Conservation (phyloP, 2,329 filamentous ascomycete genomes). For the Cryoendolithus antarcticus region DNA sequence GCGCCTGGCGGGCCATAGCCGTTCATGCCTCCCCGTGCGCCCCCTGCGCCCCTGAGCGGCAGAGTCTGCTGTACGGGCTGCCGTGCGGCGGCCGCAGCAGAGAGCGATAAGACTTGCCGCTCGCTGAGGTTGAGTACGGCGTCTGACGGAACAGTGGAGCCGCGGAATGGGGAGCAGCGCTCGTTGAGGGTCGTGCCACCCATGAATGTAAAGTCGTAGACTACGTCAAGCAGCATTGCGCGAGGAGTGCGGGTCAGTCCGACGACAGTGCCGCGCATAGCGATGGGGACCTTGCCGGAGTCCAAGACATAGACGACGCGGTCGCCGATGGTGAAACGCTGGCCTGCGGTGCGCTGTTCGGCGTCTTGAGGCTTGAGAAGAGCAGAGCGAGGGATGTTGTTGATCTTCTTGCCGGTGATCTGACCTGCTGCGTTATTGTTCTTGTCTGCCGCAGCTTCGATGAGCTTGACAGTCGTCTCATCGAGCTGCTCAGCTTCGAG, state of each 20-base stretch:
- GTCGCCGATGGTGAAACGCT: conserved; percentile 74
- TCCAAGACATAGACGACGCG: conserved; percentile 86
- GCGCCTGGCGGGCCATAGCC: conserved; percentile 45
- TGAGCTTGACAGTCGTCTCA: conserved; percentile 69
- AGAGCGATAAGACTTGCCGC: conserved; percentile 61
- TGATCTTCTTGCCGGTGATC: conserved; percentile 55
- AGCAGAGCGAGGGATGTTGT: conserved; percentile 71
- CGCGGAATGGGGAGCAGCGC: conserved; percentile 83
- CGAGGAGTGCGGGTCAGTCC: conserved; percentile 82
- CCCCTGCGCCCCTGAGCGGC: conserved; percentile 16
- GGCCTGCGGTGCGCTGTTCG: conserved; percentile 80
- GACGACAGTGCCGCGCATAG: conserved; percentile 81
- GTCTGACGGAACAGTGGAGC: conserved; percentile 79
- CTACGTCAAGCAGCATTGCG: conserved; percentile 71
- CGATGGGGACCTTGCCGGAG: conserved; percentile 89
- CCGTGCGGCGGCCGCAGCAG: conserved; percentile 22
- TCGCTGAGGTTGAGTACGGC: conserved; percentile 79
- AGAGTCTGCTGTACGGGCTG: conserved; percentile 14
- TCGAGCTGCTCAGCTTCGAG: conserved; percentile 94
- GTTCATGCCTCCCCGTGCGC: conserved; percentile 40
- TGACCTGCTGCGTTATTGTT: conserved; percentile 32
- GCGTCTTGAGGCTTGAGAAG: conserved; percentile 89
- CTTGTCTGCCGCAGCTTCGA: conserved; percentile 65
- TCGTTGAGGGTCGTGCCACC: conserved; percentile 85
- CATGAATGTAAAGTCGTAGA: conserved; percentile 95